Evolutionary conservation across 441 rosid genomes (phyloP), one percentile per base, ranked within the genome.

Genomic region (Melastoma candidum): DNA sequence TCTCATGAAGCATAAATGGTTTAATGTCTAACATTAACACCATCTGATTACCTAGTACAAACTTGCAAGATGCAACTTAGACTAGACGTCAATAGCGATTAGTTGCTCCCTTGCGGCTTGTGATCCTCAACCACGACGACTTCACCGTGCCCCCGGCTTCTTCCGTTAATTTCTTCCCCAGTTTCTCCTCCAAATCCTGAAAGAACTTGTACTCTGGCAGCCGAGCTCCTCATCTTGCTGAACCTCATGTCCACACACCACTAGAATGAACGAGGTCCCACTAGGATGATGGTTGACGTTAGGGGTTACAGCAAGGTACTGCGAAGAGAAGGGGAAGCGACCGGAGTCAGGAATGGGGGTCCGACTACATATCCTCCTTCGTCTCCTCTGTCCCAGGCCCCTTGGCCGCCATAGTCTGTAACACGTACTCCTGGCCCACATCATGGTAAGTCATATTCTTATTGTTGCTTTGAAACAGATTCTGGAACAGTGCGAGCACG

Each of bases 321-420:
- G 65, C 87, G 82, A 47, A 92, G 63, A 12, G 95, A 68, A 22
- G 98, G 98, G 51, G 22, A 17, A 65, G 94, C 77, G 50, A 82
- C 64, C 39, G 98, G 95, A 29, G 98, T 88, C 22, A 85, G 63
- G 72, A 69, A 92, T 12, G 96, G 98, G 60, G 87, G 71, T 88
- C 87, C 59, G 82, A 79, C 56, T 92, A 97, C 75, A 88, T 69
- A 71, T 92, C 98, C 59, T 92, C 98, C 55, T 17, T 17, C 22
- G 22, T 17, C 22, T 17, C 22, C 22, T 17, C 82, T 57, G 98
- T 87, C 70, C 85, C 98, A 43, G 87, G 84, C 36, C 92, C 79
- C 54, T 80, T 70, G 54, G 82, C 67, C 54, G 67, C 76, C 22
- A 17, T 17, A 58, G 66, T 71, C 61, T 80, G 70, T 68, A 75